A percentile compares a stretch with the other conserved stretches of the same genome.
These are phyloP conservation scores for Terfezia boudieri DNA, from an alignment of 495 filamentous ascomycete species.

Conservation along the genomic window DNA sequence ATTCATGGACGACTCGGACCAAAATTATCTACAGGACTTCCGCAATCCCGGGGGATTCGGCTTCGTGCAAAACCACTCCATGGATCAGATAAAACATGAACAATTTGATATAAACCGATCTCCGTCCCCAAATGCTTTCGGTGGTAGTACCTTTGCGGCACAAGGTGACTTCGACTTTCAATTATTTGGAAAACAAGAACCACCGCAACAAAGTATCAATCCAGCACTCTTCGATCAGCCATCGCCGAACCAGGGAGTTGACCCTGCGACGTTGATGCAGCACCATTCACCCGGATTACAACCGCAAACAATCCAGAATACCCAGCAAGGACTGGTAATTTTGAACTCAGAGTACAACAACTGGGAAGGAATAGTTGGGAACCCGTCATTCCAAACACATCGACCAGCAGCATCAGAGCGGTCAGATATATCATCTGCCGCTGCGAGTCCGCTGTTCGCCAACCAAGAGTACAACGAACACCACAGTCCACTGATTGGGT, in stretches of 20 bases:
- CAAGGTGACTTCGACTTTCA: slow-evolving; percentile 33
- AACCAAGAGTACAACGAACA: slow-evolving; percentile 46
- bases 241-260: slow-evolving; percentile 27
- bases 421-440: slow-evolving; percentile 59
- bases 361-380: slow-evolving; percentile 43
- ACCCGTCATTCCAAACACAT: slow-evolving; percentile 47
- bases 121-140: slow-evolving; percentile 13
- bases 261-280: slow-evolving; percentile 27
- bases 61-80: background rate
- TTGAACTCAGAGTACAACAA: slow-evolving; percentile 40
- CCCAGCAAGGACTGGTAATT: slow-evolving; percentile 37
- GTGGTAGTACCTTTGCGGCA: slow-evolving; percentile 24
- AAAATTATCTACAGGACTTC: background rate
- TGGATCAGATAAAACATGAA: background rate
- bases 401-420: slow-evolving; percentile 72
- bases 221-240: slow-evolving; percentile 48
- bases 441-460: slow-evolving; percentile 56
- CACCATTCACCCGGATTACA: slow-evolving; percentile 34
- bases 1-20: background rate
- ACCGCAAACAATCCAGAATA: slow-evolving; percentile 28
- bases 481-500: slow-evolving; percentile 52
- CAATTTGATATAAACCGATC: background rate
- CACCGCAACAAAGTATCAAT: slow-evolving; percentile 20
- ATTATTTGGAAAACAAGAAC: slow-evolving; percentile 34
- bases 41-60: background rate